Evolutionary conservation across 1,284 basidiomycete genomes (phyloP).

Genomic region (Rugosomyces carneus): DNA sequence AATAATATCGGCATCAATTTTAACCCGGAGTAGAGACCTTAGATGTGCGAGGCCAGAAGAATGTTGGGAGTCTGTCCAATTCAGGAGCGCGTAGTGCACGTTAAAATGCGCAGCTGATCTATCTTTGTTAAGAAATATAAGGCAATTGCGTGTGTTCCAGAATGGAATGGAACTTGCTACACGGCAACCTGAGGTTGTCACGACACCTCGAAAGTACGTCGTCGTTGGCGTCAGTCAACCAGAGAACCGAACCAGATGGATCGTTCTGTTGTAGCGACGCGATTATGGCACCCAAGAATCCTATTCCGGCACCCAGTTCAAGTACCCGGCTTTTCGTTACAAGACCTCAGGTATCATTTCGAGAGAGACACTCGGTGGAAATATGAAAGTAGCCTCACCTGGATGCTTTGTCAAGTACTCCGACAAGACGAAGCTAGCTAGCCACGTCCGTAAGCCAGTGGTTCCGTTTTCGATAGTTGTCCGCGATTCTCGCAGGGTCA

Average conservation of each 20-base stretch:
- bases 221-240: conserved; percentile 60
- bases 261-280: conserved; percentile 43
- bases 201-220: conserved; percentile 58
- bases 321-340: conserved; percentile 45
- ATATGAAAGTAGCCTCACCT: conserved; percentile 17
- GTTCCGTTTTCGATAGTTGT: conserved; percentile 68
- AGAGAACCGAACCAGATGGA: conserved; percentile 27
- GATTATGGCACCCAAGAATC: conserved; percentile 63
- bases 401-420: conserved; percentile 53
- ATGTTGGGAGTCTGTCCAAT: conserved; percentile 60
- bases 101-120: conserved; percentile 40
- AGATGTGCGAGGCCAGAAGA: conserved; percentile 17
- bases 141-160: background rate
- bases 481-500: conserved; percentile 65
- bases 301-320: conserved; percentile 68
- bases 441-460: conserved; percentile 74
- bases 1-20: conserved; percentile 47
- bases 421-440: conserved; percentile 61
- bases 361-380: background rate
- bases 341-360: conserved; percentile 33
- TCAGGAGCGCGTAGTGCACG: conserved; percentile 40
- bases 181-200: conserved; percentile 50
- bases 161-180: conserved; percentile 44
- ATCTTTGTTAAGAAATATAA: conserved; percentile 32
- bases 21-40: conserved; percentile 30